Evolutionary conservation across 2,329 filamentous ascomycete species (phyloP).

Genomic region (Rhynchosporium graminicola): DNA sequence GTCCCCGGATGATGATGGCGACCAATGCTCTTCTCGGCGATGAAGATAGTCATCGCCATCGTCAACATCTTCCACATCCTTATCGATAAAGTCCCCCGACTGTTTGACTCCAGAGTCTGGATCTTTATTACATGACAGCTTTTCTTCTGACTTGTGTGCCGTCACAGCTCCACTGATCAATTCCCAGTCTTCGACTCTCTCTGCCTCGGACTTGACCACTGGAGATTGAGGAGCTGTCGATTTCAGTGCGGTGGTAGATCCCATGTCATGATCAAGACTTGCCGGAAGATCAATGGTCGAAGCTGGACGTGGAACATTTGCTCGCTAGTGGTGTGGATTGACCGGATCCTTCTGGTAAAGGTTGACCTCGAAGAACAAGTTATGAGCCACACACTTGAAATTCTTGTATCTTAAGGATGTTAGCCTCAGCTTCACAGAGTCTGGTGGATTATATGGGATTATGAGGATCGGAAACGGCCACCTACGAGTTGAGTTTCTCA

Average conservation of each 20-base stretch:
- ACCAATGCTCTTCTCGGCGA: background rate
- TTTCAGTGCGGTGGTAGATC: background rate
- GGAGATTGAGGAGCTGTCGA: background rate
- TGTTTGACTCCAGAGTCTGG: background rate
- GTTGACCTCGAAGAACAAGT: constrained; percentile 52
- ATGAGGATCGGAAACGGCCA: background rate
- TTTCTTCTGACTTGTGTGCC: background rate
- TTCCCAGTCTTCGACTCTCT: too few relatives aligned
- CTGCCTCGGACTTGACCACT: background rate
- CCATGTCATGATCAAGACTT: background rate
- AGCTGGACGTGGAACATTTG: constrained; percentile 46
- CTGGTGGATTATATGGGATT: background rate
- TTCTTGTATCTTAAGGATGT: constrained; percentile 47
- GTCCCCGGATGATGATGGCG: background rate
- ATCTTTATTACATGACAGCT: background rate
- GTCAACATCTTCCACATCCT: background rate
- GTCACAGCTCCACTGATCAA: background rate
- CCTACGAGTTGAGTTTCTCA: constrained; percentile 48
- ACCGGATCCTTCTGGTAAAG: constrained; percentile 50
- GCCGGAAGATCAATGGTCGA: constrained; percentile 43
- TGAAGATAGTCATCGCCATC: constrained; percentile 1
- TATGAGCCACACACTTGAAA: constrained; percentile 46
- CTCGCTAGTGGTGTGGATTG: constrained; percentile 49
- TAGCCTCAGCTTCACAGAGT: background rate
- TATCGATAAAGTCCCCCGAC: background rate